Conservation (phyloP, 345 rosid species). For the Eucalyptus melliodora region DNA sequence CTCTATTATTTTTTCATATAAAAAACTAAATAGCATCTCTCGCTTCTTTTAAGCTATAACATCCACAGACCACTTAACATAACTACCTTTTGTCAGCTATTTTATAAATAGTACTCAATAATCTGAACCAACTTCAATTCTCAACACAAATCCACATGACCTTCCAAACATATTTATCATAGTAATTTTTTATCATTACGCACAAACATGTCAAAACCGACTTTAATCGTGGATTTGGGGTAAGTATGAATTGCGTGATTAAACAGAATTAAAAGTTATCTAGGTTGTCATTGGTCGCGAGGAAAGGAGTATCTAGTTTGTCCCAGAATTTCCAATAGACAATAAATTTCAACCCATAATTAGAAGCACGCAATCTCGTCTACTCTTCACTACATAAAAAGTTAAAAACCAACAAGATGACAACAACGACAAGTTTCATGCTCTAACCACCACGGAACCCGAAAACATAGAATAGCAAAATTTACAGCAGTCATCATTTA, state of each 20-base stretch:
- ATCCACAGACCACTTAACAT: background rate
- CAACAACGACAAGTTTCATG: background rate
- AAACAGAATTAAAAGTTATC: background rate
- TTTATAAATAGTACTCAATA: background rate
- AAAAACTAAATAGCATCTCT: background rate
- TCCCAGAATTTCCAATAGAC: background rate
- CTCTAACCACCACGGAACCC: background rate
- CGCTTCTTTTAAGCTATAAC: background rate
- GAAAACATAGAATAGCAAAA: background rate
- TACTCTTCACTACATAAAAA: background rate
- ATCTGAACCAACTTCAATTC: background rate
- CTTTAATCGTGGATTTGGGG: background rate
- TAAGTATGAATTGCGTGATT: background rate
- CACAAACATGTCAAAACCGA: background rate
- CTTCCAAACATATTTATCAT: background rate
- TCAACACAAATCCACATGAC: background rate
- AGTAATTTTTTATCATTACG: background rate
- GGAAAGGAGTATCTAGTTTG: background rate
- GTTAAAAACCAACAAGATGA: background rate
- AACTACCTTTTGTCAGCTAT: background rate
- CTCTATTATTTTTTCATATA: background rate
- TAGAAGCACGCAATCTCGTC: background rate
- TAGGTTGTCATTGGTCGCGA: background rate
- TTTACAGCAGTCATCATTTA: background rate
- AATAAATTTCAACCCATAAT: background rate